Evolutionary conservation across 1,284 basidiomycete species (phyloP), one percentile per base, ranked within the genome.

Genomic region (Moesziomyces sp.): DNA sequence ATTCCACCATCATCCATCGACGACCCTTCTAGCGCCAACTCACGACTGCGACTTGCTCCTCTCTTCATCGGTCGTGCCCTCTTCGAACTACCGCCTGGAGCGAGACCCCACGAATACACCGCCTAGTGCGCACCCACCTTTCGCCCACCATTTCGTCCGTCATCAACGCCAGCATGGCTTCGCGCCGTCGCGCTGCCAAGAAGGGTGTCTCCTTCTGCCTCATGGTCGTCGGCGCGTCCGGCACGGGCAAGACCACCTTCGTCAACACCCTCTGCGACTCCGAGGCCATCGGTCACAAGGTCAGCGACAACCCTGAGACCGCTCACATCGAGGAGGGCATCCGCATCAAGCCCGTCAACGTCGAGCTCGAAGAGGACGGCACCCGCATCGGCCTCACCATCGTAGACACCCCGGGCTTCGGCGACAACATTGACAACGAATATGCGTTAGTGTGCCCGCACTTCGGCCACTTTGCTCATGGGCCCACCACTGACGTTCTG

Each of bases 401-500:
- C 75, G 95, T 99, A 43, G 97, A 99, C 86, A 99, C 97, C 1
- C 97, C 97, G 59, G 97, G 97, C 50, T 99, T 99, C 80, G 97
- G 96, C 52, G 95, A 98, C 86, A 96, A 96, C 85, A 96, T 99
- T 83, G 94, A 99, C 88, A 99, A 99, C 83, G 95, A 97, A 86
- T 94, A 93, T 85, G 91, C 93, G 94, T 96, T 85, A 84, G 94
- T 89, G 21, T 16, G 26, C 26, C 6, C 7, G 26, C 26, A 5
- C 19, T 38, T 9, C 19, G 8, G 10, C 26, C 24, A 42, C 35
- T 11, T 7, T 8, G 14, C 46, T 26, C 19, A 19, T n/a, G 16
- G 24, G 33, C 49, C 53, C 42, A 52, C 30, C 16, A 7, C 21
- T 40, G 23, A 16, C 19, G 8, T 28, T 28, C 26, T 28, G 26